Evolutionary conservation across 202 grass and related monocot species (phyloP).

Genomic region (Schoenoplectus tabernaemontani): DNA sequence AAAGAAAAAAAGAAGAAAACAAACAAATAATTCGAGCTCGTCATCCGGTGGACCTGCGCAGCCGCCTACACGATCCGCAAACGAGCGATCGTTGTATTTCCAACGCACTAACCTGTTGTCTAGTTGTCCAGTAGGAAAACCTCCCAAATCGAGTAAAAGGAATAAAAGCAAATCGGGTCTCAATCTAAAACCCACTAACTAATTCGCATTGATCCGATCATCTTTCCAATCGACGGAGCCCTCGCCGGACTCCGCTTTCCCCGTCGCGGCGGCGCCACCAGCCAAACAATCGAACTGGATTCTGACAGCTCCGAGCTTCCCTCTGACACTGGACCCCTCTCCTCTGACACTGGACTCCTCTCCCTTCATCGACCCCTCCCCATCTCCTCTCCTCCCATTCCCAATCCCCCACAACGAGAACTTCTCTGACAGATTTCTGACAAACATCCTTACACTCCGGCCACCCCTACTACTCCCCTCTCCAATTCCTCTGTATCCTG

Average conservation of each 20-base stretch:
- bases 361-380: constrained; percentile 31
- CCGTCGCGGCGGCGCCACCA: background rate
- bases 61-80: constrained; percentile 5
- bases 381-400: constrained; percentile 22
- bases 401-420: constrained; percentile 26
- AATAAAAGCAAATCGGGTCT: background rate
- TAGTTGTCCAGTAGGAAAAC: background rate
- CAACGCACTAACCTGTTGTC: background rate
- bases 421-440: constrained; percentile 20
- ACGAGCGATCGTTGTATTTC: background rate
- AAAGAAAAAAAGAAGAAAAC: background rate
- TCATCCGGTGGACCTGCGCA: background rate
- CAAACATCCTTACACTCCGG: constrained; percentile 47
- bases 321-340: constrained; percentile 16
- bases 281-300: constrained; percentile 25
- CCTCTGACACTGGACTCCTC: too few species aligned
- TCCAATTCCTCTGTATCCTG: constrained; percentile 15
- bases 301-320: constrained; percentile 8
- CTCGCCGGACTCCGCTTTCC: constrained; percentile 9
- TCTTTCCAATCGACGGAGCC: background rate
- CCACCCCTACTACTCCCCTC: constrained; percentile 40
- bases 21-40: background rate
- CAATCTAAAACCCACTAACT: background rate
- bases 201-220: background rate
- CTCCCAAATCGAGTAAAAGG: background rate